Conservation (phyloP, 129 eudicot species). For the Tagetes erecta region DNA sequence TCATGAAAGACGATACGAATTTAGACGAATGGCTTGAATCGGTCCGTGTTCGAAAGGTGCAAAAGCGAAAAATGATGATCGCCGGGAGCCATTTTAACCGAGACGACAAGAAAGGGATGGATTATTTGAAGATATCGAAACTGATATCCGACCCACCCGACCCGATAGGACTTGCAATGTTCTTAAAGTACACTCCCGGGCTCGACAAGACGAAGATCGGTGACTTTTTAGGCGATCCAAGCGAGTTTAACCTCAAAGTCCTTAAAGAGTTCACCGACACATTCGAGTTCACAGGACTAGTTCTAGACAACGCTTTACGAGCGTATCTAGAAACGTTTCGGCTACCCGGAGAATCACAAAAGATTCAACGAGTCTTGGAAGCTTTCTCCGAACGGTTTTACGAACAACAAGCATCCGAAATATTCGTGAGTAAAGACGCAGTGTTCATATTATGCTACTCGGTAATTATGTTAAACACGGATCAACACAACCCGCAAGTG, state of each 20-base stretch:
- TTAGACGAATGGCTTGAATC: conserved; percentile 57
- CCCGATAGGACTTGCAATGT: conserved; percentile 69
- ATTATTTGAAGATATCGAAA: conserved; percentile 55
- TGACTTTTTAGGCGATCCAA: conserved; percentile 83
- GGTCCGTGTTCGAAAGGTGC: conserved; percentile 55
- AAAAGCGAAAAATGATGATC: conserved; percentile 66
- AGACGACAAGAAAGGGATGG: conserved; percentile 84
- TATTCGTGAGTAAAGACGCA: conserved; percentile 69
- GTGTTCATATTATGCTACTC: conserved; percentile 77
- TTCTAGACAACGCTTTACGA: conserved; percentile 70
- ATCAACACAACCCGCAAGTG: conserved; percentile 95
- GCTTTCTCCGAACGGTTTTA: conserved; percentile 74
- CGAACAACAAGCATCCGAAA: conserved; percentile 77
- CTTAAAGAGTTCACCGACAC: conserved; percentile 75
- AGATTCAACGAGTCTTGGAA: conserved; percentile 70
- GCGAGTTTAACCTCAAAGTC: conserved; percentile 63
- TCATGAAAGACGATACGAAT: conserved; percentile 24
- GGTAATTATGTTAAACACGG: conserved; percentile 89
- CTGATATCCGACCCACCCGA: conserved; percentile 73
- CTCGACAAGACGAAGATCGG: conserved; percentile 78
- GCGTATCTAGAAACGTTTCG: conserved; percentile 75
- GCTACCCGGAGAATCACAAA: conserved; percentile 90
- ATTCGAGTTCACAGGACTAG: conserved; percentile 68
- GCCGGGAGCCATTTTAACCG: conserved; percentile 79
- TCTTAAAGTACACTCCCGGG: conserved; percentile 69